Base-by-base conservation (phyloP, 306 rosid genomes). In the Quercus cerris region DNA sequence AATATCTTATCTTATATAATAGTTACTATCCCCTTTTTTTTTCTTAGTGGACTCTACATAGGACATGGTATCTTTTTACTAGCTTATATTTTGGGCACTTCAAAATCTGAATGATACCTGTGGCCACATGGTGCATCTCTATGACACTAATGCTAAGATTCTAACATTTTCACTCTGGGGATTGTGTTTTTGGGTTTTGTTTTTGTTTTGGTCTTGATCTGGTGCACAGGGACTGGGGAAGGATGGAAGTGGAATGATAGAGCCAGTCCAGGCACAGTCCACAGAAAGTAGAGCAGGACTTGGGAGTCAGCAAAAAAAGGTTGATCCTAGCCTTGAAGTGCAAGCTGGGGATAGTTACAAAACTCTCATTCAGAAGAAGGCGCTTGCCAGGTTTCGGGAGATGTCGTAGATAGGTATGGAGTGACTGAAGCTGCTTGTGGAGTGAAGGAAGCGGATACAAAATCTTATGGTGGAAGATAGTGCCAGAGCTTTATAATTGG, bases 161-260 rank as follows among this genome's bases (percentile, higher is more conserved):
- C 90, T 87, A 77, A 87, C 81, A 72, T 74, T 76, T 68, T 18
- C 57, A 35, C 63, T 44, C 67, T 79, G 84, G 87, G 87, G 64
- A 59, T 83, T 75, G 44, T 78, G 66, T 84, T 79, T 62, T 15
- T 49, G 54, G 54, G 54, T 49, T 49, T 49, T 49, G 54, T 49
- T 72, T 46, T 74, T 80, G 81, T 80, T 82, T 78, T 78, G 76
- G 77, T 79, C 56, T 80, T 83, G 67, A 80, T 81, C 46, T 79
- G 82, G 79, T 84, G 81, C 55, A 73, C 92, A 95, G 99, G 99
- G 99, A 15, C 85, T 95, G 74, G 99, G 99, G 76, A 95, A 89
- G 77, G 97, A 95, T 87, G 99, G 99, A 75, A 95, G 95, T 84
- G 99, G 99, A 77, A 86, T 95, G 97, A 86, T 75, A 71, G 99